A percentile compares a stretch with the other conserved stretches of the same genome.
These are phyloP conservation scores for Aspergillus panamensis DNA, from an alignment of 495 filamentous ascomycete genomes.

Conservation along the genomic window DNA sequence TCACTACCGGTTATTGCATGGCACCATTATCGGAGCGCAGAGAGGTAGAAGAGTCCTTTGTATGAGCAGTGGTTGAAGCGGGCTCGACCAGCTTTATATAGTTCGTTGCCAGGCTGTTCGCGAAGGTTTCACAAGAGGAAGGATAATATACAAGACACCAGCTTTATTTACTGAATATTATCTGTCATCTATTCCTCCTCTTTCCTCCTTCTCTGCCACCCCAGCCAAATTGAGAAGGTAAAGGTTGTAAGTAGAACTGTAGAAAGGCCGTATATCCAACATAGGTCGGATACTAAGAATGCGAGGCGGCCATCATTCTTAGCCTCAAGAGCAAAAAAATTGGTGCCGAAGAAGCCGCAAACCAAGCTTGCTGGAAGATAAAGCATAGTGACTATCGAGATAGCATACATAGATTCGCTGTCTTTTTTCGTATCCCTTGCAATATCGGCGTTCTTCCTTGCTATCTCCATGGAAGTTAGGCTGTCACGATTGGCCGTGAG, in stretches of 20 bases:
- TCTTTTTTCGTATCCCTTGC: conserved; percentile 2
- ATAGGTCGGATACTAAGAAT: conserved; percentile 1
- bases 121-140: too few species aligned
- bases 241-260: background rate
- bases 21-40: too few species aligned
- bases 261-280: background rate
- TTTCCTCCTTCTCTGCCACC: conserved; percentile 1
- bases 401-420: background rate
- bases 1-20: too few species aligned
- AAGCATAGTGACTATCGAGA: background rate
- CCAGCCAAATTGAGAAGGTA: background rate
- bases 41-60: too few species aligned
- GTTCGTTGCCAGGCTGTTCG: too few species aligned
- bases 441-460: background rate
- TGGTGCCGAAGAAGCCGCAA: background rate
- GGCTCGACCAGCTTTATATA: too few species aligned
- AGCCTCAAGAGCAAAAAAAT: conserved; percentile 1
- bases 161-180: too few species aligned
- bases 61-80: too few species aligned
- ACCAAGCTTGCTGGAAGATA: background rate
- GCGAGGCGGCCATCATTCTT: background rate
- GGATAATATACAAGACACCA: too few species aligned
- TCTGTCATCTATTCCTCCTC: too few species aligned
- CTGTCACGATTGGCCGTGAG: background rate
- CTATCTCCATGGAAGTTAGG: background rate